Evolutionary conservation across 169 alveolate species (phyloP).

Genomic region (Plasmodium berghei): DNA sequence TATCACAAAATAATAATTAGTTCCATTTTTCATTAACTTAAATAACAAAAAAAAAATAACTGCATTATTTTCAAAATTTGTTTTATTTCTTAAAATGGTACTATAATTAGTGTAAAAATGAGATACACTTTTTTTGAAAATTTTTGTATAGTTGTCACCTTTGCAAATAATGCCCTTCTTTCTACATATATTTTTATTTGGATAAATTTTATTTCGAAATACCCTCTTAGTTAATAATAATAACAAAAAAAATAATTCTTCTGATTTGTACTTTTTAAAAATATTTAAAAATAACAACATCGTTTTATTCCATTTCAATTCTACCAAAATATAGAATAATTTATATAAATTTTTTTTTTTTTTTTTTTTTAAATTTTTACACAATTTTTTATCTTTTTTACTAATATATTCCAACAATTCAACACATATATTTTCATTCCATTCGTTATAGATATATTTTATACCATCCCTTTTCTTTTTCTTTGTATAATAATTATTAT

Average conservation of each 20-base stretch:
- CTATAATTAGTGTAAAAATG: constrained; percentile 6
- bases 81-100: background rate
- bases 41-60: constrained; percentile 8
- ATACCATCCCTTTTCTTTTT: background rate
- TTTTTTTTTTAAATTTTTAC: constrained; percentile 15
- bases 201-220: background rate
- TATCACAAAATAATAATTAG: constrained; percentile 15
- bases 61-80: constrained; percentile 10
- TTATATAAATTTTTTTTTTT: constrained; percentile 10
- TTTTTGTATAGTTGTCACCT: background rate
- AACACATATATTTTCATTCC: background rate
- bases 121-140: background rate
- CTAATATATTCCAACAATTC: constrained; percentile 27
- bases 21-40: background rate
- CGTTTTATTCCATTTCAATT: constrained; percentile 46
- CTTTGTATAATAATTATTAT: background rate
- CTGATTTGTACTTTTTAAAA: constrained; percentile 7
- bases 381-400: constrained; percentile 1
- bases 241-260: constrained; percentile 19
- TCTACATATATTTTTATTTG: too few species aligned
- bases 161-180: too few species aligned
- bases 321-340: background rate
- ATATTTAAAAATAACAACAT: constrained; percentile 18
- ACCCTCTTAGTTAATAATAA: constrained; percentile 9
- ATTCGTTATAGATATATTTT: background rate